Evolutionary conservation across 306 rosid genomes (phyloP).

Genomic region (Lathyrus aphaca): DNA sequence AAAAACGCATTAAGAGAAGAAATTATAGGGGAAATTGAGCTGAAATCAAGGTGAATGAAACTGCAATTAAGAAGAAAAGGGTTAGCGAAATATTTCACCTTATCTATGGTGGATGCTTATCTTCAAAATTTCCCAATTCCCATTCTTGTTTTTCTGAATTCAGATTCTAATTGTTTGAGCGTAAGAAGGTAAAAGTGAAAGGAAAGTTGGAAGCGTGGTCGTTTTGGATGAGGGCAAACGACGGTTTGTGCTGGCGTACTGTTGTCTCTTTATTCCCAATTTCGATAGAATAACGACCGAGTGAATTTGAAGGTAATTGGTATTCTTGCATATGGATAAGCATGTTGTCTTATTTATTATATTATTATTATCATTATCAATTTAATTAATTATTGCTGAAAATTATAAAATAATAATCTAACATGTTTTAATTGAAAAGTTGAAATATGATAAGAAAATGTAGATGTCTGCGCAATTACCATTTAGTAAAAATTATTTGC

Average conservation of each 20-base stretch:
- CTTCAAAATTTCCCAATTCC: slow-evolving; percentile 5
- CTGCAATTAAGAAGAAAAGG: slow-evolving; percentile 6
- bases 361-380: too few species aligned
- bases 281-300: neutral
- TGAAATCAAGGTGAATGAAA: slow-evolving; percentile 36
- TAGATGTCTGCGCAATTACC: too few species aligned
- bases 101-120: slow-evolving; percentile 30
- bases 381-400: too few species aligned
- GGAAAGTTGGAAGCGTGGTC: slow-evolving; percentile 3
- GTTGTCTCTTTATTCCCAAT: neutral
- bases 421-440: too few species aligned
- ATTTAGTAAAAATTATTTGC: too few species aligned
- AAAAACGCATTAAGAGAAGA: neutral
- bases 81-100: neutral
- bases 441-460: too few species aligned
- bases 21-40: slow-evolving; percentile 41
- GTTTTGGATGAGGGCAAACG: slow-evolving; percentile 27
- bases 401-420: too few species aligned
- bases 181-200: slow-evolving; percentile 22
- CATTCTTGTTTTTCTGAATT: neutral
- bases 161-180: neutral
- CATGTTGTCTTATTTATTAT: too few species aligned
- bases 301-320: neutral
- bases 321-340: neutral
- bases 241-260: neutral